Evolutionary conservation across 768 basidiomycete species (phyloP).

Genomic region (Mycena amicta): DNA sequence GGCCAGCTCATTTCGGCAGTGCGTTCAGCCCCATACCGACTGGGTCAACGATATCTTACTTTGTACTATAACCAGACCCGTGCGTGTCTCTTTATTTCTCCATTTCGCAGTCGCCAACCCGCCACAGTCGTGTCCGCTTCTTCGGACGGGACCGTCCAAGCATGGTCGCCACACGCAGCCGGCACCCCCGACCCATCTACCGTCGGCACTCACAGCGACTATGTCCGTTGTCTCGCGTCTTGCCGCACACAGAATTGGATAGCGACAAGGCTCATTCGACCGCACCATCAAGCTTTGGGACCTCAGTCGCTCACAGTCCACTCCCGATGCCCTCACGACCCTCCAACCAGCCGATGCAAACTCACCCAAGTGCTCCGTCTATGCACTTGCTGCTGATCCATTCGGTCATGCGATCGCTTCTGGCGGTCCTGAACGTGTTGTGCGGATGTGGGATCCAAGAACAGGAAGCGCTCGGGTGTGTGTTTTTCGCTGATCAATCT

Average conservation of each 20-base stretch:
- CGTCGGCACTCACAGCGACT: conserved; percentile 81
- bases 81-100: conserved; percentile 34
- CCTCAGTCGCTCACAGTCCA: conserved; percentile 44
- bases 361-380: conserved; percentile 71
- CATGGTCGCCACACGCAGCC: conserved; percentile 85
- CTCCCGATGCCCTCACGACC: conserved; percentile 51
- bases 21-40: conserved; percentile 86
- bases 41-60: conserved; percentile 96
- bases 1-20: conserved; percentile 79
- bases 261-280: conserved; percentile 93
- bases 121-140: conserved; percentile 84
- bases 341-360: conserved; percentile 68
- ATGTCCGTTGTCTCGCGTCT: conserved; percentile 77
- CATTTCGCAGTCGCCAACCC: conserved; percentile 12
- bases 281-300: conserved; percentile 96
- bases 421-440: conserved; percentile 88
- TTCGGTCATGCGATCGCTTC: conserved; percentile 82
- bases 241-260: conserved; percentile 85
- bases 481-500: neutral
- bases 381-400: conserved; percentile 79
- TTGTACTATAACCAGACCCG: conserved; percentile 88
- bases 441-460: conserved; percentile 93
- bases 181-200: conserved; percentile 61
- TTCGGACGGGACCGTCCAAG: conserved; percentile 91
- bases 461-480: conserved; percentile 65